Base-by-base conservation (phyloP, 176 grass and related monocot species). In the Rhipidocladum racemiflorum region DNA sequence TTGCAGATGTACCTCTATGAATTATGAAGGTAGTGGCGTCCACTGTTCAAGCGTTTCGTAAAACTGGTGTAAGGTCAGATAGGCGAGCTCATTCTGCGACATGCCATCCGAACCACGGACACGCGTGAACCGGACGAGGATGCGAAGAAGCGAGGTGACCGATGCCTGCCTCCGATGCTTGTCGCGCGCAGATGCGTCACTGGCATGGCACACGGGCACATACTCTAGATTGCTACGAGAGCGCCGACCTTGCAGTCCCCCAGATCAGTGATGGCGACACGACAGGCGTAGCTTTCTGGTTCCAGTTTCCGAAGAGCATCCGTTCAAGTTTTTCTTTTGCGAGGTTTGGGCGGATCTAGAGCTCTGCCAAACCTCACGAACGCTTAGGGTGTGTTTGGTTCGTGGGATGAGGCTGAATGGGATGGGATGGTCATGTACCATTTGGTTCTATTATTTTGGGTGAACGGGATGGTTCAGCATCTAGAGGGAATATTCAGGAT, bases 31-130 rank as follows among this genome's bases (percentile, higher is more conserved):
- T 23, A 64, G 32, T 29, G 74, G 48, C 20, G 46, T 28, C 50
- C 30, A 43, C 51, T 72, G 57, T 53, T 38, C 60, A 77, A 38
- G 20, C 48, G 48, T 61, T 75, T 17, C 48, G 36, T 60, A 69
- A 86, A 56, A 32, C 43, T 23, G 7, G 34, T 63, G 46, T 65
- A 28, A 25, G 24, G 16, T 28, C 5, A 32, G 43, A 83, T 87
- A 55, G 9, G n/a, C 10, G 25, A 8, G 21, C 28, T 70, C 25
- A 56, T 79, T 50, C 9, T 59, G 28, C 16, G 81, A 84, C 53
- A 61, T 61, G 69, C 76, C 69, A 62, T 88, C 60, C 68, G 61
- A 88, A 68, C 87, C 8, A 24, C n/a, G 3, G 21, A 11, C 11
- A 57, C 17, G 66, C 66, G 21, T 79, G 75, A 84, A 10, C 7